Conservation (phyloP, 306 rosid species). For the Prunus mira region DNA sequence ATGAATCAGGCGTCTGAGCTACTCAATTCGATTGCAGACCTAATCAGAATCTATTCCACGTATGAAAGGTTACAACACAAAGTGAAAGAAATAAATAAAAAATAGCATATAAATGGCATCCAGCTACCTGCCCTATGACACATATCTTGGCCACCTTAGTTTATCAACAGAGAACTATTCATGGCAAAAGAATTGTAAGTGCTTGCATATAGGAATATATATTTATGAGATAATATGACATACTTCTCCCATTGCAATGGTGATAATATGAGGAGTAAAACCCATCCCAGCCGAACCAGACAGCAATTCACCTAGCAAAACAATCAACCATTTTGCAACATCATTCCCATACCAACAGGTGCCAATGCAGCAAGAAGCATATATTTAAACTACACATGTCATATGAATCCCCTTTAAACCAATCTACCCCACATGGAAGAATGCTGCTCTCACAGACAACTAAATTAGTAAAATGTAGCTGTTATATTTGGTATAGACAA, state of each 20-base stretch:
- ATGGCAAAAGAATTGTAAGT: background rate
- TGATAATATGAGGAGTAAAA: conserved; percentile 86
- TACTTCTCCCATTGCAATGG: conserved; percentile 88
- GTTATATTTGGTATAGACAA: no score
- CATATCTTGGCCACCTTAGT: background rate
- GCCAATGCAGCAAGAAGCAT: background rate
- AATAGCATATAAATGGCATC: background rate
- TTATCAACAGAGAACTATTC: background rate
- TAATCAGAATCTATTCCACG: background rate
- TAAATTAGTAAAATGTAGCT: no score
- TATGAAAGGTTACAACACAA: background rate
- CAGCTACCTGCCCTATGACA: no score
- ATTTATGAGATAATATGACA: conserved; percentile 16
- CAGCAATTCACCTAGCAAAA: conserved; percentile 65
- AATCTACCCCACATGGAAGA: no score
- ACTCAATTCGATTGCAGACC: background rate
- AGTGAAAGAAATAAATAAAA: no score
- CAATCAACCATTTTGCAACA: conserved; percentile 26
- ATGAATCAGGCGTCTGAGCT: background rate
- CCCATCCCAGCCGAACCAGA: conserved; percentile 93
- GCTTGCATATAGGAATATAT: background rate
- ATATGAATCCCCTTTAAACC: background rate
- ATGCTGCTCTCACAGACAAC: no score
- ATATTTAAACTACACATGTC: conserved; percentile 5
- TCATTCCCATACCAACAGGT: conserved; percentile 17